Percentiles rank a stretch among this genome's conserved stretches.
These are phyloP conservation scores for Cystobasidiaceae sp. DNA, from an alignment of 1,284 basidiomycete genomes.

Conservation along the genomic window DNA sequence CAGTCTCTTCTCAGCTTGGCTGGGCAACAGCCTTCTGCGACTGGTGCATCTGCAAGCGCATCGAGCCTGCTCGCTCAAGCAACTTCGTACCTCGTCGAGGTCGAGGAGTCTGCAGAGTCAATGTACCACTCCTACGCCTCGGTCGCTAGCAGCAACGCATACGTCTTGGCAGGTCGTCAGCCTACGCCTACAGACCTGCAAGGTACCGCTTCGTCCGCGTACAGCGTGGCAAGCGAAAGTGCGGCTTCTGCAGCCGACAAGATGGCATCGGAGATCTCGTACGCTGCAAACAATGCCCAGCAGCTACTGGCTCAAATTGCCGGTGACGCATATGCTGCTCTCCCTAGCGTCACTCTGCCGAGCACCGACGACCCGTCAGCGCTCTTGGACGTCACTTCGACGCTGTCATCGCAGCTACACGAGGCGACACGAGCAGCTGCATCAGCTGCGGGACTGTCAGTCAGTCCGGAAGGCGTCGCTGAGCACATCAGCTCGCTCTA, in stretches of 20 bases:
- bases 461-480: constrained; percentile 20
- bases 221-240: neutral
- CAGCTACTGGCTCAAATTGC: constrained; percentile 4
- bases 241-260: constrained; percentile 10
- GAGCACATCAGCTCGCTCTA: constrained; percentile 20
- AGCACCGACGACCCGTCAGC: constrained; percentile 8
- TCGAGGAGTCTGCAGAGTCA: constrained; percentile 7
- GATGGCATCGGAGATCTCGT: constrained; percentile 13
- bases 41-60: constrained; percentile 33
- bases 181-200: constrained; percentile 3
- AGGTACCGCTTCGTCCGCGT: constrained; percentile 17
- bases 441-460: constrained; percentile 6
- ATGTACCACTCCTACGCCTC: constrained; percentile 13
- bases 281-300: constrained; percentile 23
- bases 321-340: constrained; percentile 18
- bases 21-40: constrained; percentile 34
- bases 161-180: constrained; percentile 9
- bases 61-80: constrained; percentile 26
- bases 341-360: constrained; percentile 9
- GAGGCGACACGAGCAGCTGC: constrained; percentile 23
- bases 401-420: constrained; percentile 17
- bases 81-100: constrained; percentile 17
- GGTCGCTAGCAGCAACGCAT: constrained; percentile 17
- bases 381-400: constrained; percentile 13
- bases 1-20: constrained; percentile 31